phyloP scores from a whole-genome alignment of 2,329 filamentous ascomycete species.

The Hypoxylon sp. region DNA sequence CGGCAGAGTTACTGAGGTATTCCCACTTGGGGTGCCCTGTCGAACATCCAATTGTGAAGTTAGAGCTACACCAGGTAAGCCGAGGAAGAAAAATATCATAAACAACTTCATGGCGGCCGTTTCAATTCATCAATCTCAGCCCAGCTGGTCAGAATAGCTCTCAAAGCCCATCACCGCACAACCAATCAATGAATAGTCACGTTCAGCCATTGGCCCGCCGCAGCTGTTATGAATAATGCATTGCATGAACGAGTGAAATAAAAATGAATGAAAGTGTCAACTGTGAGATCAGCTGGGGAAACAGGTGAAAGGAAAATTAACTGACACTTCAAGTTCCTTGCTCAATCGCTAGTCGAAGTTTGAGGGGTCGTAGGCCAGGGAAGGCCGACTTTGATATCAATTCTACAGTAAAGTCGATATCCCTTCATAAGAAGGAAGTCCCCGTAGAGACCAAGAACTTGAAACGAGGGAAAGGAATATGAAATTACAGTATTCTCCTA shows the following conservation, averaged over 20 bases:
- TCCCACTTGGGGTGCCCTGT: slow-evolving; percentile 40
- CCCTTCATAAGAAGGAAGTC: slow-evolving; percentile 24
- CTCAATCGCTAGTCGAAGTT: slow-evolving; percentile 23
- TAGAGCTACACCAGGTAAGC: slow-evolving; percentile 41
- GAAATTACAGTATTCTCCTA: slow-evolving; percentile 36
- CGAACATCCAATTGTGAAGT: slow-evolving; percentile 33
- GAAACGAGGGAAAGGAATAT: slow-evolving; percentile 39
- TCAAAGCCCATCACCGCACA: slow-evolving; percentile 30
- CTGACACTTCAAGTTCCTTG: slow-evolving; percentile 35
- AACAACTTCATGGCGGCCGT: slow-evolving; percentile 35
- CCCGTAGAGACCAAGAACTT: slow-evolving; percentile 30
- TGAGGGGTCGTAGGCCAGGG: slow-evolving; percentile 24
- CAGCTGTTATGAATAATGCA: slow-evolving; percentile 26
- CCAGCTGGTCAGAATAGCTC: slow-evolving; percentile 26
- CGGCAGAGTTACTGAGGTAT: slow-evolving; percentile 31
- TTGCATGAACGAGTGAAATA: slow-evolving; percentile 18
- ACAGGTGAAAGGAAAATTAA: slow-evolving; percentile 22
- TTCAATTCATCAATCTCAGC: slow-evolving; percentile 31
- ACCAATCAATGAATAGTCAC: slow-evolving; percentile 26
- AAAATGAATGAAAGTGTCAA: slow-evolving; percentile 10
- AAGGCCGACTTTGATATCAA: slow-evolving; percentile 37
- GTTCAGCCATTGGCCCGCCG: slow-evolving; percentile 37
- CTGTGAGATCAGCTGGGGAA: not conserved
- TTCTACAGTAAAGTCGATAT: slow-evolving; percentile 23
- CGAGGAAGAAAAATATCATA: slow-evolving; percentile 30